Evolutionary conservation across 345 rosid species (phyloP).

Genomic region (Hibiscus trionum): DNA sequence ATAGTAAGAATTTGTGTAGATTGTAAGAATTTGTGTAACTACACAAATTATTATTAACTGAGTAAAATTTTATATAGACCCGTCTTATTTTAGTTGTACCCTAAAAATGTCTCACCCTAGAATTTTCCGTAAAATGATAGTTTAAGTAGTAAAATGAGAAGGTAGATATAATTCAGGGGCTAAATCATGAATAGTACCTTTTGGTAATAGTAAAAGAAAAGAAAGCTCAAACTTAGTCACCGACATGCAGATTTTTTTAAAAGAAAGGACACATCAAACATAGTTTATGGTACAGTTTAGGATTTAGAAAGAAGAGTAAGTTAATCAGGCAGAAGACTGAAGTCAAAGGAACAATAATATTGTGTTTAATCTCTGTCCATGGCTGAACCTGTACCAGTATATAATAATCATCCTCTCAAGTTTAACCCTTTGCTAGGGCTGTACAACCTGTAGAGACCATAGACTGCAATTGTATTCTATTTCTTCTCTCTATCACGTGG

Average conservation of each 20-base stretch:
- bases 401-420: neutral
- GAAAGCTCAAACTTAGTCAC: neutral
- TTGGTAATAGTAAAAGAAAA: neutral
- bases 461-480: conserved; percentile 4
- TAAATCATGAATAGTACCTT: too few relatives aligned
- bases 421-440: neutral
- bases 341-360: neutral
- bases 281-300: neutral
- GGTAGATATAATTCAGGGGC: too few relatives aligned
- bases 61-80: too few relatives aligned
- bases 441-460: neutral
- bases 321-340: neutral
- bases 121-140: too few relatives aligned
- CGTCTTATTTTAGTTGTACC: too few relatives aligned
- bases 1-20: too few relatives aligned
- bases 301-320: neutral
- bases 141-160: too few relatives aligned
- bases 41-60: too few relatives aligned
- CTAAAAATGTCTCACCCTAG: too few relatives aligned
- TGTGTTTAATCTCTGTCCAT: neutral
- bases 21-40: too few relatives aligned
- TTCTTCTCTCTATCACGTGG: conserved; percentile 21
- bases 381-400: neutral
- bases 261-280: neutral
- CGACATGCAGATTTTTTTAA: conserved; percentile 3